Base-by-base conservation (phyloP, 306 rosid genomes). In the Dryas octopetala region DNA sequence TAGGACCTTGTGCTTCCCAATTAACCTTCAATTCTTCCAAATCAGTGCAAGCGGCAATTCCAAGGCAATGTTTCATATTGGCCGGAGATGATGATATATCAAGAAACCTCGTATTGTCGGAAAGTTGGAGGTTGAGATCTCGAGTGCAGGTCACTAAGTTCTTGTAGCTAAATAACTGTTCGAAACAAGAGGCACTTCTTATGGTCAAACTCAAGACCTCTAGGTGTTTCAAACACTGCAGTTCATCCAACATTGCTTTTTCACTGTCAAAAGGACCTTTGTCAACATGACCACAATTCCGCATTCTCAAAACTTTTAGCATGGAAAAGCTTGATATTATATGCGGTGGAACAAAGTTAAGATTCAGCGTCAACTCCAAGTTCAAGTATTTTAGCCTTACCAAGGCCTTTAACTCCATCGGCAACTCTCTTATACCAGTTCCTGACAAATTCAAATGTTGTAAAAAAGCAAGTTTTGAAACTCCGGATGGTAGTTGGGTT, bases 11-110 rank as follows among this genome's bases (percentile, higher is more conserved):
- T 51, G 55, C 17, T 32, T 32, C 38, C 55, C 55, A 51, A 51
- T 14, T n/a, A 51, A 51, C 15, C 16, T 51, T n/a, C 5, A 51
- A 12, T 51, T 51, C 55, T 51, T 51, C 17, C 55, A 51, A 14
- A 12, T 13, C 15, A 11, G 55, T 5, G 13, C 15, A 51, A 4
- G 4, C n/a, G 5, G 7, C 4, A 43, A 71, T 62, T 43, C 26
- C 17, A 6, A 72, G 55, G n/a, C 1, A 14, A 3, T 23, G 23
- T 23, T 23, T 23, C 23, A 23, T 23, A 23, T 51, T 32, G 38
- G 38, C 17, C 55, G 14, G 55, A 15, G 63, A 75, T 53, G 23
- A 23, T 23, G 81, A 66, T 74, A 63, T 62, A 71, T 74, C 71
- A 52, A 50, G 52, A 52, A 74, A 74, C 17, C 55, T 13, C 55